Evolutionary conservation across 768 basidiomycete genomes (phyloP).

Genomic region (Boletellus sp.): DNA sequence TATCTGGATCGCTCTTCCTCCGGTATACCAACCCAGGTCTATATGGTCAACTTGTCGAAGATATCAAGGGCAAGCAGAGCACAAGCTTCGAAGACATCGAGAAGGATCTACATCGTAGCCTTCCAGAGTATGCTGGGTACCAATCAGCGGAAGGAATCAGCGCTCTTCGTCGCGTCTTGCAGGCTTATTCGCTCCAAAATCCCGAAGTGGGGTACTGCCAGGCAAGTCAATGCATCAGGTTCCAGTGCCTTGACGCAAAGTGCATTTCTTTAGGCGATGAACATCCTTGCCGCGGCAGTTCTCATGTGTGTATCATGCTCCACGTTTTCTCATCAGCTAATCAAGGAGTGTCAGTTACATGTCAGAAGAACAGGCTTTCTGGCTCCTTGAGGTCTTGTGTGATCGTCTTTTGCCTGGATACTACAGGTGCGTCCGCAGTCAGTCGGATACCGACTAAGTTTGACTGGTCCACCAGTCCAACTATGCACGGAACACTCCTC

Average conservation of each 20-base stretch:
- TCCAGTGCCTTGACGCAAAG: neutral
- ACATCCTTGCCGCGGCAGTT: conserved; percentile 94
- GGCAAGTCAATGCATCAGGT: conserved; percentile 35
- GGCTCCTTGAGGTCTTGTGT: conserved; percentile 92
- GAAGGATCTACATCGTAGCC: conserved; percentile 92
- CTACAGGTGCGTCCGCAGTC: conserved; percentile 62
- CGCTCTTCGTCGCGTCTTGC: conserved; percentile 83
- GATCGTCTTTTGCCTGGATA: conserved; percentile 96
- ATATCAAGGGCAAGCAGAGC: conserved; percentile 73
- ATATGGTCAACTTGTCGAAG: conserved; percentile 70
- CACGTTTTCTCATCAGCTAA: conserved; percentile 8
- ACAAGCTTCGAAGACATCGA: conserved; percentile 98
- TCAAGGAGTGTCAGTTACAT: conserved; percentile 64
- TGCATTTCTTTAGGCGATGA: conserved; percentile 71
- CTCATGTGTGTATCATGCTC: conserved; percentile 58
- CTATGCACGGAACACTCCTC: conserved; percentile 98
- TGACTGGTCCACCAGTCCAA: conserved; percentile 55
- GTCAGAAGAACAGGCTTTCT: conserved; percentile 99
- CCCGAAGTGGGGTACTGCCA: conserved; percentile 95
- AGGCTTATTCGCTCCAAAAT: conserved; percentile 94
- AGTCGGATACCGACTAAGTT: neutral
- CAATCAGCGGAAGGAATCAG: conserved; percentile 85
- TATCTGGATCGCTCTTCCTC: conserved; percentile 90
- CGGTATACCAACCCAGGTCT: conserved; percentile 83
- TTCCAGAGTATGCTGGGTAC: conserved; percentile 97